These are phyloP conservation scores for Trichophyton rubrum DNA, from an alignment of 2,329 filamentous ascomycete genomes.

Conservation along the genomic window DNA sequence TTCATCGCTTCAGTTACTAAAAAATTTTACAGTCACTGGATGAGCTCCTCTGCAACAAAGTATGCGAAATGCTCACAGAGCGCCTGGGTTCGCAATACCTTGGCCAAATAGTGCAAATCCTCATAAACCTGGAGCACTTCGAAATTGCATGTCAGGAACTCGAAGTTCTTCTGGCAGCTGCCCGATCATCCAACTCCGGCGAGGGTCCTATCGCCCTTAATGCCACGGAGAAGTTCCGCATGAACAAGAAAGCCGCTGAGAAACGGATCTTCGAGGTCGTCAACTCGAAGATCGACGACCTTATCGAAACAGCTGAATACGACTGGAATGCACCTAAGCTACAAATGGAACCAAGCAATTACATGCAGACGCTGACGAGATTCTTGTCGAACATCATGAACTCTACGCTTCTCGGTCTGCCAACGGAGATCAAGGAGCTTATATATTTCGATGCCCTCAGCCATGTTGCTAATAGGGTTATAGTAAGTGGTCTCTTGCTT, in stretches of 20 bases:
- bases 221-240: slow-evolving; percentile 75
- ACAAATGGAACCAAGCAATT: slow-evolving; percentile 67
- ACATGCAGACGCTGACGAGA: slow-evolving; percentile 87
- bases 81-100: slow-evolving; percentile 83
- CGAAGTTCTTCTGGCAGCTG: slow-evolving; percentile 72
- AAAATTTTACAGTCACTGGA: slow-evolving; percentile 57
- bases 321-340: slow-evolving; percentile 61
- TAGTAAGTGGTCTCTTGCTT: slow-evolving; percentile 42
- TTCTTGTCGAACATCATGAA: slow-evolving; percentile 96
- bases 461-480: slow-evolving; percentile 75
- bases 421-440: slow-evolving; percentile 88
- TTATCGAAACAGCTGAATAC: slow-evolving; percentile 94
- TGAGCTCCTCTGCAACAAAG: slow-evolving; percentile 81
- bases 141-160: slow-evolving; percentile 85
- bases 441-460: slow-evolving; percentile 95
- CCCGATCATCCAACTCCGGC: slow-evolving; percentile 64
- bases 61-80: slow-evolving; percentile 81
- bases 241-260: slow-evolving; percentile 88
- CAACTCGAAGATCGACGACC: slow-evolving; percentile 95
- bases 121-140: slow-evolving; percentile 96
- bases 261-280: slow-evolving; percentile 97
- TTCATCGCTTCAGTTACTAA: neutral
- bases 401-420: slow-evolving; percentile 82
- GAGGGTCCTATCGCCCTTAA: slow-evolving; percentile 66
- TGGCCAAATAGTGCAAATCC: slow-evolving; percentile 94